Evolutionary conservation across 2,329 filamentous ascomycete genomes (phyloP).

Genomic region (Botrytis aclada): DNA sequence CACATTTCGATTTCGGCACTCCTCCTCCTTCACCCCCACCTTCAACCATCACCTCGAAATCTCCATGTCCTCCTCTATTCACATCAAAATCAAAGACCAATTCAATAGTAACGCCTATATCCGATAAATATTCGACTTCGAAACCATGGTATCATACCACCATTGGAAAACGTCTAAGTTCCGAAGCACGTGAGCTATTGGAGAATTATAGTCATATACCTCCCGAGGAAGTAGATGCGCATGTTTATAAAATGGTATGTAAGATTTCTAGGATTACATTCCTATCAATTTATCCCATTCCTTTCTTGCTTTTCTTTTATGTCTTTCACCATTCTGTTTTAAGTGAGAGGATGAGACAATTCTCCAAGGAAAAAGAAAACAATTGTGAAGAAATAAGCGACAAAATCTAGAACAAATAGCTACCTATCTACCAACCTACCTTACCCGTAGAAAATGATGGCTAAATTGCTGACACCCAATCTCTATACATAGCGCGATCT

Average conservation of each 20-base stretch:
- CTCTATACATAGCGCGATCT: slow-evolving; percentile 23
- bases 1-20: slow-evolving; percentile 5
- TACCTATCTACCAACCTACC: not conserved
- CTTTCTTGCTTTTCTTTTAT: not conserved
- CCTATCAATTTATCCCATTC: not conserved
- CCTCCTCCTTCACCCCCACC: not conserved
- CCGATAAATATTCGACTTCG: slow-evolving; percentile 8
- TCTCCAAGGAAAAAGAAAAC: not conserved
- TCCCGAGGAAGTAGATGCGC: slow-evolving; percentile 22
- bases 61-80: not conserved
- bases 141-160: slow-evolving; percentile 16
- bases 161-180: slow-evolving; percentile 1
- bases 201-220: slow-evolving; percentile 27
- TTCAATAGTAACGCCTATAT: not conserved
- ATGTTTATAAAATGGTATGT: slow-evolving; percentile 26
- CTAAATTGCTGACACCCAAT: not conserved
- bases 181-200: slow-evolving; percentile 23
- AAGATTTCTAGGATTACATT: not conserved
- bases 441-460: not conserved
- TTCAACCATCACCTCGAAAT: not conserved
- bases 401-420: not conserved
- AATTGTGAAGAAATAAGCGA: not conserved
- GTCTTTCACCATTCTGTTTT: not conserved
- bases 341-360: not conserved
- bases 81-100: not conserved